These are phyloP conservation scores for Cladobotryum protrusum DNA, from an alignment of 2,329 filamentous ascomycete genomes.

Conservation along the genomic window DNA sequence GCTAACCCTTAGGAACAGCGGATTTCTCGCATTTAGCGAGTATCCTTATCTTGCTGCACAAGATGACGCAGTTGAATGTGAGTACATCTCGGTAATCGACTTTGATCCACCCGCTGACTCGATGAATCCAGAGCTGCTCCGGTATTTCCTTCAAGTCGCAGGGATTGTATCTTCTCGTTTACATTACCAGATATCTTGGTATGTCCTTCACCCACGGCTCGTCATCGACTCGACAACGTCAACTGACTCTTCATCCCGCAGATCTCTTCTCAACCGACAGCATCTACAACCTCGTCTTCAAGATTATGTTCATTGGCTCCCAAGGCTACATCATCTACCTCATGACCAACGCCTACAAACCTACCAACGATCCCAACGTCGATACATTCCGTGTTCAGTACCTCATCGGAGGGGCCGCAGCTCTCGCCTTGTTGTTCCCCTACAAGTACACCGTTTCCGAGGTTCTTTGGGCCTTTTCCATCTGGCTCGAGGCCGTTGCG, in stretches of 20 bases:
- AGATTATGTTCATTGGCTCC: conserved; percentile 85
- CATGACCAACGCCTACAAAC: conserved; percentile 96
- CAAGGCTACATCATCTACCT: conserved; percentile 95
- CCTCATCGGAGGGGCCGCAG: conserved; percentile 71
- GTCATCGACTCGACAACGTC: neutral
- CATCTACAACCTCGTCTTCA: conserved; percentile 91
- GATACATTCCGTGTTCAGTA: conserved; percentile 98
- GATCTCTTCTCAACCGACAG: conserved; percentile 82
- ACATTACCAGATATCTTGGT: conserved; percentile 88
- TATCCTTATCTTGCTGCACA: conserved; percentile 90
- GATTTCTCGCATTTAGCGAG: conserved; percentile 94
- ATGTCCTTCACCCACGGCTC: conserved; percentile 15
- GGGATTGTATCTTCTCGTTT: conserved; percentile 88
- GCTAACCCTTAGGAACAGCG: conserved; percentile 44
- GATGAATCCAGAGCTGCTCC: conserved; percentile 70
- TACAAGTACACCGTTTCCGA: conserved; percentile 77
- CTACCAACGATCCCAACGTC: conserved; percentile 92
- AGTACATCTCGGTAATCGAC: conserved; percentile 23
- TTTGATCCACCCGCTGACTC: conserved; percentile 11
- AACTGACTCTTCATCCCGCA: conserved; percentile 25
- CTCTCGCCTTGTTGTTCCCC: conserved; percentile 76
- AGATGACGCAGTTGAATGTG: conserved; percentile 92
- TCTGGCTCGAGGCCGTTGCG: conserved; percentile 95
- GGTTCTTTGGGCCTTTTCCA: conserved; percentile 95
- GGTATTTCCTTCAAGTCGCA: conserved; percentile 99